Evolutionary conservation across 371 early-diverging fungal genomes (phyloP).

Genomic region (Apophysomyces elegans): DNA sequence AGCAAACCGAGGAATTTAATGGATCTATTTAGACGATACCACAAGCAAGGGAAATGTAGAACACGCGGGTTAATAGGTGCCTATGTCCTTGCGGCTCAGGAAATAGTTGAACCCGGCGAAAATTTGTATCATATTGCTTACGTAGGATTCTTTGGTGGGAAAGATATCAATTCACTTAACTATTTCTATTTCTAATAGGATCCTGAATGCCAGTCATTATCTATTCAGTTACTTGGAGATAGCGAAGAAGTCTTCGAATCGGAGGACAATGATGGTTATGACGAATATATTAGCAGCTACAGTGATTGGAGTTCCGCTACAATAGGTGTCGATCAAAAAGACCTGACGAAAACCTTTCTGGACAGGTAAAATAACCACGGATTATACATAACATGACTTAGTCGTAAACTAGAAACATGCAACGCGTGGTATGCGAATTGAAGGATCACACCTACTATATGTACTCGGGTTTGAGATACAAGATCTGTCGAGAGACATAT

Average conservation of each 20-base stretch:
- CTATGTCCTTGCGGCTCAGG: slow-evolving; percentile 59
- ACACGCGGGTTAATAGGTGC: slow-evolving; percentile 55
- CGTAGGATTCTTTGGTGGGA: slow-evolving; percentile 42
- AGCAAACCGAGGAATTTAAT: slow-evolving; percentile 9
- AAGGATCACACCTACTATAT: slow-evolving; percentile 32
- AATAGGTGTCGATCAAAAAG: slow-evolving; percentile 57
- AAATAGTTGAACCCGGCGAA: slow-evolving; percentile 70
- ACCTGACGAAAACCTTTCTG: slow-evolving; percentile 62
- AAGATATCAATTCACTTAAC: too few species aligned
- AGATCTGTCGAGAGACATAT: slow-evolving; percentile 50
- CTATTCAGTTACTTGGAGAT: slow-evolving; percentile 80
- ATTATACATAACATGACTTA: too few species aligned
- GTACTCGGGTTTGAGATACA: slow-evolving; percentile 47
- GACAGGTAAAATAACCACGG: slow-evolving; percentile 43
- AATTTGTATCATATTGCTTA: slow-evolving; percentile 80
- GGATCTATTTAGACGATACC: slow-evolving; percentile 5
- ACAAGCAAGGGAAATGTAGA: slow-evolving; percentile 4
- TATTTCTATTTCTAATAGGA: slow-evolving; percentile 27
- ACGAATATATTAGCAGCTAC: slow-evolving; percentile 86
- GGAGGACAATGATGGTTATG: slow-evolving; percentile 80
- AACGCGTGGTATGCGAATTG: slow-evolving; percentile 16
- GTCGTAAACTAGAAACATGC: slow-evolving; percentile 16
- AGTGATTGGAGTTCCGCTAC: slow-evolving; percentile 70
- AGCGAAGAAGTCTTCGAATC: slow-evolving; percentile 62
- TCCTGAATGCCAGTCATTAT: slow-evolving; percentile 60